Conservation (phyloP, 1,139 yeast species). For the Geotrichum candidum region DNA sequence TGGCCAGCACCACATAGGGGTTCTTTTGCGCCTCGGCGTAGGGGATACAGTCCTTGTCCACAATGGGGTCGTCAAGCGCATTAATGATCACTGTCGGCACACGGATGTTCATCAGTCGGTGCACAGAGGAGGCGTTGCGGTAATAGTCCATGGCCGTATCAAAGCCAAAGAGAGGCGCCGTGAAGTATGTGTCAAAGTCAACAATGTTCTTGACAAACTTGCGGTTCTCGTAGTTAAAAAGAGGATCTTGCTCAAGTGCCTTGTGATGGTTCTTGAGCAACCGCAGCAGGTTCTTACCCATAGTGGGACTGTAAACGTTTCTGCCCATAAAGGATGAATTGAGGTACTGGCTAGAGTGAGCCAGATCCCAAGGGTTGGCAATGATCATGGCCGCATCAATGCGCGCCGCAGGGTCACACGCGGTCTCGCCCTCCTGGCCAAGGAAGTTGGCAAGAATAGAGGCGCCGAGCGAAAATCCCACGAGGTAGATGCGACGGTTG, state of each 20-base stretch:
- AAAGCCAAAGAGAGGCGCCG: constrained; percentile 73
- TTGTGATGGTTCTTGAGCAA: constrained; percentile 56
- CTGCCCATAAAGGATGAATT: constrained; percentile 53
- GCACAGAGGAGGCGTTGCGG: constrained; percentile 58
- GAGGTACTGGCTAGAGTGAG: constrained; percentile 49
- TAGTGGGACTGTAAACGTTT: constrained; percentile 56
- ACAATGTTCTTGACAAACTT: constrained; percentile 38
- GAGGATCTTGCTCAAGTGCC: constrained; percentile 43
- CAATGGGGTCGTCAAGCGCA: constrained; percentile 80
- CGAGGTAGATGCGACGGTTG: constrained; percentile 63
- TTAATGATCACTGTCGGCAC: constrained; percentile 66
- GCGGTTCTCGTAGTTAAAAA: constrained; percentile 31
- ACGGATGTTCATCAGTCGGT: constrained; percentile 48
- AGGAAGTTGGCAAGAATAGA: constrained; percentile 70
- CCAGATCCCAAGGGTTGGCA: constrained; percentile 83
- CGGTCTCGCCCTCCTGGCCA: constrained; percentile 57
- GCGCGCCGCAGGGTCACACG: constrained; percentile 34
- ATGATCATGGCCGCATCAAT: constrained; percentile 62
- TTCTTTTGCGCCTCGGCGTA: constrained; percentile 52
- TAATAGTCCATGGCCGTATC: constrained; percentile 68
- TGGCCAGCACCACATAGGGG: constrained; percentile 61
- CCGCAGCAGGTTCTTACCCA: constrained; percentile 59
- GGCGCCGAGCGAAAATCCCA: constrained; percentile 89
- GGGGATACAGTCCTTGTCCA: constrained; percentile 54
- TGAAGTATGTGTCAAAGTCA: constrained; percentile 67